Evolutionary conservation across 768 basidiomycete species (phyloP), one percentile per base, ranked within the genome.

Genomic region (Mycena sanguinolenta): DNA sequence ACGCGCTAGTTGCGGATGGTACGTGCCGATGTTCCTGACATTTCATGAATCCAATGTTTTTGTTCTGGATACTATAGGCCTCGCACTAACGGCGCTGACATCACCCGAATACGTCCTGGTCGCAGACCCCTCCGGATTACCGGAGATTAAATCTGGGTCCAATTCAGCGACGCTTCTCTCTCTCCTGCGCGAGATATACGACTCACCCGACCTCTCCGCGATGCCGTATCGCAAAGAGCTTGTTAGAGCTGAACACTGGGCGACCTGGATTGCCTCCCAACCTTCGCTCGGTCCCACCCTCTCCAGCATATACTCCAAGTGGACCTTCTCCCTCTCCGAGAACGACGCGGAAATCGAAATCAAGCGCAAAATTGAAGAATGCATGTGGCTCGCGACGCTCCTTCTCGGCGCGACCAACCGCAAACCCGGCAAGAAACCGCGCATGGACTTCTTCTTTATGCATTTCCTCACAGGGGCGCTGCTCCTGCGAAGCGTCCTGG

Each of bases 401-500:
- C 80, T 90, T 19, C 78, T 88, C 39, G 83, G 83, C 30, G 86
- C 82, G 0, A 84, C 86, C 0, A 82, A 88, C 27, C n/a, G n/a
- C n/a, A 84, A 82, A 70, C 78, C 76, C 32, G 87, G 84, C 3
- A 79, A 84, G 49, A 83, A 85, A 71, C 86, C 87, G 8, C 81
- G 89, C 5, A 75, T 90, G 32, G 89, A 85, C 62, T 86, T 90
- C 79, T 88, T 89, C 84, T 77, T 90, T 55, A 87, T 88, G 88
- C 90, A 90, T 72, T 72, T 89, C 55, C 80, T 90, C 50, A 90
- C 85, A 16, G 84, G 84, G 42, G 82, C 87, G 10, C 72, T 89
- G 6, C 88, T 90, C 77, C 73, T 90, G 10, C 82, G 83, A 27
- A 83, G 86, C 0, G 74, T 86, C 46, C 70, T 87, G 42, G 74